A percentile compares a stretch with the other conserved stretches of the same genome.
Conservation (phyloP, 805 yeast genomes). For the Blastobotrys chiropterorum region DNA sequence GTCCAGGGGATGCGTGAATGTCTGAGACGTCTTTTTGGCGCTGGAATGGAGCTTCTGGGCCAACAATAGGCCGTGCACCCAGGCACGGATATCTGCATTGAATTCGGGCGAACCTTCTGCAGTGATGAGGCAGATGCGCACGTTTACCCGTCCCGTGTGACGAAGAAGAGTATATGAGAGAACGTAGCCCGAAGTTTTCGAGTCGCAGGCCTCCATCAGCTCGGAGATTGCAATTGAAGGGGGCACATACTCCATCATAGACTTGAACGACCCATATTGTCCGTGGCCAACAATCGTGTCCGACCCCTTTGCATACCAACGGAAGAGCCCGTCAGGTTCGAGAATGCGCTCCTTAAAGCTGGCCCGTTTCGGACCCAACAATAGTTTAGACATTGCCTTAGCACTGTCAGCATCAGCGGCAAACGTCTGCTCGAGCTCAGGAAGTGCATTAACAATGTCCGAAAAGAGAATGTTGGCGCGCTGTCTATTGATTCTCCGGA, state of each 20-base stretch:
- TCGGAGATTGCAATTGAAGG: conserved; percentile 4
- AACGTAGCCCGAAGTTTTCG: conserved; percentile 14
- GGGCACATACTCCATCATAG: conserved; percentile 17
- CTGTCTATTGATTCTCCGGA: conserved; percentile 29
- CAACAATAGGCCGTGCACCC: conserved; percentile 28
- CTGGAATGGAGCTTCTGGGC: conserved; percentile 11
- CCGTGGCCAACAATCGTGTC: conserved; percentile 26
- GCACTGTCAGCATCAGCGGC: conserved; percentile 11
- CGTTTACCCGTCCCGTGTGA: conserved; percentile 11
- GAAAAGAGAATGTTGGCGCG: conserved; percentile 29
- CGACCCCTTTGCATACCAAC: conserved; percentile 20
- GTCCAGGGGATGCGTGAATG: conserved; percentile 7
- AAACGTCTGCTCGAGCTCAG: conserved; percentile 15
- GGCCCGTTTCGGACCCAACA: conserved; percentile 23
- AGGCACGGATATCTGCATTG: conserved; percentile 22
- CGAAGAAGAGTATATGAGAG: conserved; percentile 13
- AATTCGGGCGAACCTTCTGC: conserved; percentile 2
- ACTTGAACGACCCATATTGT: conserved; percentile 19
- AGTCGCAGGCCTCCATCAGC: conserved; percentile 12
- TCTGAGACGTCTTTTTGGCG: background rate
- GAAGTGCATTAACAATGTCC: conserved; percentile 18
- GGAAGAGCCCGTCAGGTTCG: conserved; percentile 27
- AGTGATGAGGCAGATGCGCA: conserved; percentile 20
- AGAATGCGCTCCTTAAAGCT: conserved; percentile 24
- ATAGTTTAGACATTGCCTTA: conserved; percentile 14